These are phyloP conservation scores for Boletellus ananiceps DNA, from an alignment of 768 basidiomycete species.

Conservation along the genomic window DNA sequence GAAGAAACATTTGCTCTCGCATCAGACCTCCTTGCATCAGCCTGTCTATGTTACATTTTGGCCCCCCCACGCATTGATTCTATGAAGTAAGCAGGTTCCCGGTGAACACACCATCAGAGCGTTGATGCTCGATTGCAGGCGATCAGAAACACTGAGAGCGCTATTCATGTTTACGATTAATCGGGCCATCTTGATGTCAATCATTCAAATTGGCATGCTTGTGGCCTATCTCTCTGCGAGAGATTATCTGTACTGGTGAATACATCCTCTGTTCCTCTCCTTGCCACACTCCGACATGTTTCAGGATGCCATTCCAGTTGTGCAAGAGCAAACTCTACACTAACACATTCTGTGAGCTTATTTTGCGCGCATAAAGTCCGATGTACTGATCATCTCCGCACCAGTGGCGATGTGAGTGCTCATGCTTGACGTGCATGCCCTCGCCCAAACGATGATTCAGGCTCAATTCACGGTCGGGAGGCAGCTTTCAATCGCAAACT, in stretches of 20 bases:
- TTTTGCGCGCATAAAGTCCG: not conserved
- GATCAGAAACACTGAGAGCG: constrained; percentile 10
- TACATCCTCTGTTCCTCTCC: not conserved
- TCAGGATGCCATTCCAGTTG: constrained; percentile 21
- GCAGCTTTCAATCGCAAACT: not conserved
- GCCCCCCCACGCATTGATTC: constrained; percentile 3
- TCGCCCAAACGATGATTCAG: not conserved
- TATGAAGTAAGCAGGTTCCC: constrained; percentile 2
- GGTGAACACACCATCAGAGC: not conserved
- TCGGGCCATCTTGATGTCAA: constrained; percentile 17
- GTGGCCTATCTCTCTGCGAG: constrained; percentile 10
- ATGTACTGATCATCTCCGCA: not conserved
- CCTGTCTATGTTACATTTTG: constrained; percentile 13
- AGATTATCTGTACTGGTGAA: constrained; percentile 18
- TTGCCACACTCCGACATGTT: not conserved
- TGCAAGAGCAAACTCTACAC: constrained; percentile 24
- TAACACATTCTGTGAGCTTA: constrained; percentile 17
- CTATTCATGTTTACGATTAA: constrained; percentile 17
- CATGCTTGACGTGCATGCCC: not conserved
- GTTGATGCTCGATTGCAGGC: constrained; percentile 1
- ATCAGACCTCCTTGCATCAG: constrained; percentile 14
- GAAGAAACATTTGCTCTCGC: constrained; percentile 14
- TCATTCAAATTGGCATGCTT: constrained; percentile 17
- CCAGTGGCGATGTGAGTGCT: constrained; percentile 16
- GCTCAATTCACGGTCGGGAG: constrained; percentile 12